Evolutionary conservation across 208 protist species (phyloP).

Genomic region (Porcisia hertigi): DNA sequence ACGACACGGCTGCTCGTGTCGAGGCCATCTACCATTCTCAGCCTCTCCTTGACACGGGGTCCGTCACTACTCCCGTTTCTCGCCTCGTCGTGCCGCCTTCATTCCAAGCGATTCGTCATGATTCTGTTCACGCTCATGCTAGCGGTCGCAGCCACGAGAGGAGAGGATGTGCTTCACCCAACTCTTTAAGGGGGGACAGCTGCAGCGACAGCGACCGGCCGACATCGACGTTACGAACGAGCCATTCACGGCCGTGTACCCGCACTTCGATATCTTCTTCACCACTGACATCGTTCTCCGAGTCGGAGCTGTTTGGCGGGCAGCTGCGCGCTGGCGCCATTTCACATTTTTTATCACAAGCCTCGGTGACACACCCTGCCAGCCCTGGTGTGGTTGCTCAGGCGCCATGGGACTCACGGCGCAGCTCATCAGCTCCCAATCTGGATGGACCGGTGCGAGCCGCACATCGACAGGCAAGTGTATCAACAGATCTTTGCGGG

Average conservation of each 20-base stretch:
- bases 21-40: slow-evolving; percentile 13
- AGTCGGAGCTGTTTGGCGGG: slow-evolving; percentile 26
- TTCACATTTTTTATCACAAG: background rate
- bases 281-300: slow-evolving; percentile 24
- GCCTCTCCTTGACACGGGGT: background rate
- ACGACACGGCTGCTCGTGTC: slow-evolving; percentile 38
- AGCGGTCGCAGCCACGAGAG: background rate
- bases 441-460: too few relatives aligned
- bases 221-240: slow-evolving; percentile 2
- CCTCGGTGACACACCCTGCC: background rate
- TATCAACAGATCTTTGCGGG: background rate
- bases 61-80: background rate
- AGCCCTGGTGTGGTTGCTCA: background rate
- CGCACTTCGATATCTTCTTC: slow-evolving; percentile 3
- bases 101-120: background rate
- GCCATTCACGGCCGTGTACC: background rate
- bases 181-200: background rate
- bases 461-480: background rate
- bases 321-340: slow-evolving; percentile 17
- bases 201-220: slow-evolving; percentile 3
- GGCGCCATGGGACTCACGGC: background rate
- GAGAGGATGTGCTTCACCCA: background rate
- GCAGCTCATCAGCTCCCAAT: background rate
- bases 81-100: background rate
- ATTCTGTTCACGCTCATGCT: background rate